phyloP scores from a whole-genome alignment of 148 eudicot genomes.

The Cornus controversa region DNA sequence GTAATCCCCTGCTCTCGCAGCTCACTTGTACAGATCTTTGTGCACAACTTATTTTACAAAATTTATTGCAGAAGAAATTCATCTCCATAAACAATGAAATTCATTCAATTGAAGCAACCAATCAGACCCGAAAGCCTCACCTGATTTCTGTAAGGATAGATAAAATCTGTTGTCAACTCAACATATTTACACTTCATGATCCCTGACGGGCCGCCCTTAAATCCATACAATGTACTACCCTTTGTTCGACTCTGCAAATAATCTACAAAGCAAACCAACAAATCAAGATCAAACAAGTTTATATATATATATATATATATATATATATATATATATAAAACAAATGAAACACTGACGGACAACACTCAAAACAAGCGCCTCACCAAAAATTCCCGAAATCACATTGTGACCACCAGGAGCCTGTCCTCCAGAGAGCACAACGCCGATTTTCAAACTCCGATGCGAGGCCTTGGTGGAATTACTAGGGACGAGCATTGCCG shows the following conservation, averaged over 20 bases:
- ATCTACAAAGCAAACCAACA: constrained; percentile 20
- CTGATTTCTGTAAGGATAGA: constrained; percentile 41
- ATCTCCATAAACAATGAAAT: no score
- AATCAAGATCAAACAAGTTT: background rate
- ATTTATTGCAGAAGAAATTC: no score
- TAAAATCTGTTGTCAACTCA: constrained; percentile 22
- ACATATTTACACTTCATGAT: constrained; percentile 41
- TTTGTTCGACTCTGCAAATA: constrained; percentile 29
- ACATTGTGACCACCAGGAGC: constrained; percentile 49
- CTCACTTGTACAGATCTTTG: no score
- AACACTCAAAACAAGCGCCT: background rate
- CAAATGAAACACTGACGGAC: background rate
- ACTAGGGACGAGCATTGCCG: constrained; percentile 20
- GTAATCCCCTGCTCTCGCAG: background rate
- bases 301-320: no score
- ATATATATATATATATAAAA: background rate
- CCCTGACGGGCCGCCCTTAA: constrained; percentile 42
- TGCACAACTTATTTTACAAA: no score
- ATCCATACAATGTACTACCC: constrained; percentile 41
- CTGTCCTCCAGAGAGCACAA: constrained; percentile 44
- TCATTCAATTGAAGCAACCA: background rate
- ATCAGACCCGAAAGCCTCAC: constrained; percentile 8
- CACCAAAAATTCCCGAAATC: constrained; percentile 39
- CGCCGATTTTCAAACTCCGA: constrained; percentile 30
- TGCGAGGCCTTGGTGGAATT: background rate